Percentiles rank a stretch among this genome's conserved stretches.
Conservation (phyloP, 108 stramenopile species). For the Asterionellopsis glacialis region DNA sequence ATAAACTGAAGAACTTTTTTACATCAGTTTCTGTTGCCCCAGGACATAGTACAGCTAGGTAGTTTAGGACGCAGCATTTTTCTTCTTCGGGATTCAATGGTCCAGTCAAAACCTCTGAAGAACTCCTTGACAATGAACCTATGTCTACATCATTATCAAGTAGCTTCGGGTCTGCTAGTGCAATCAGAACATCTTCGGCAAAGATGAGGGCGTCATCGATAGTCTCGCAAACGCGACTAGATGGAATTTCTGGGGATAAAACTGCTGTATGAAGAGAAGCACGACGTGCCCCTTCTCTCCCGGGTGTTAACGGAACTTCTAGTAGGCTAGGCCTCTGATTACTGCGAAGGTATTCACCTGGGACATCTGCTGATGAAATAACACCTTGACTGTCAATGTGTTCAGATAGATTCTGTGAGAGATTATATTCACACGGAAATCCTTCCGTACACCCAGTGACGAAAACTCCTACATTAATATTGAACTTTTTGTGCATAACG, state of each 20-base stretch:
- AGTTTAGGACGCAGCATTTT: not conserved
- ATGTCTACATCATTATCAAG: conserved; percentile 23
- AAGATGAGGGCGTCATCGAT: conserved; percentile 57
- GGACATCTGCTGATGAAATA: not conserved
- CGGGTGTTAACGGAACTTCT: not conserved
- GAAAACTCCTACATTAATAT: conserved; percentile 42
- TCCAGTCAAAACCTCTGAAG: not conserved
- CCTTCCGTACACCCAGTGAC: conserved; percentile 55
- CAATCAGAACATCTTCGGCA: conserved; percentile 63
- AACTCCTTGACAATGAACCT: not conserved
- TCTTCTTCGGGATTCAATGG: not conserved
- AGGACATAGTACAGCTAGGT: not conserved
- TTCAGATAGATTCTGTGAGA: conserved; percentile 29
- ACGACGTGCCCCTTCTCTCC: not conserved
- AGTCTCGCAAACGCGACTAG: conserved; percentile 40
- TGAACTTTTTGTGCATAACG: conserved; percentile 28
- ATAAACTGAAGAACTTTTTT: conserved; percentile 17
- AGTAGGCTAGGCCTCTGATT: not conserved
- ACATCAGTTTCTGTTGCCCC: conserved; percentile 4
- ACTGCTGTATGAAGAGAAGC: not conserved
- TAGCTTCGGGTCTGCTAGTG: conserved; percentile 28
- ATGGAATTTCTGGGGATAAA: conserved; percentile 14
- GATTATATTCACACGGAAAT: conserved; percentile 50
- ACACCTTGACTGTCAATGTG: not conserved
- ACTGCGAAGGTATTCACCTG: not conserved